Percentiles rank a stretch among this genome's conserved stretches.
Conservation (phyloP, 306 rosid genomes). For the Sicyos edulis region DNA sequence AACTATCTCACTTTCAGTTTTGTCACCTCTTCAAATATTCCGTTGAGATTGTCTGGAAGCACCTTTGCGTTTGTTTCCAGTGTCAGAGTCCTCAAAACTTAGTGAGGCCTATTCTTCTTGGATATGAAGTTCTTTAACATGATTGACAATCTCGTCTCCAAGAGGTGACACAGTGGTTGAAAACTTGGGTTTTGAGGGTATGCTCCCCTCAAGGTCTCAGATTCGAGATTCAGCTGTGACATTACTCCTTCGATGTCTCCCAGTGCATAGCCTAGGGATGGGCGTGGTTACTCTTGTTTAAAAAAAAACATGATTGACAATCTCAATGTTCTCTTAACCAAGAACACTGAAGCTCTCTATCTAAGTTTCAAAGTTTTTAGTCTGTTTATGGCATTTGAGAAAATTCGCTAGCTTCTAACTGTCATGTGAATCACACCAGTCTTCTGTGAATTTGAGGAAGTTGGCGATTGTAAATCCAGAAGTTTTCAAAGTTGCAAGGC, state of each 20-base stretch:
- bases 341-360: background rate
- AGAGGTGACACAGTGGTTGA: no score
- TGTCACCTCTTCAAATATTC: background rate
- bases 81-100: background rate
- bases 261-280: no score
- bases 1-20: background rate
- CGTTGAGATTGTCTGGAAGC: background rate
- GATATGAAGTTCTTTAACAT: background rate
- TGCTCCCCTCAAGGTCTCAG: no score
- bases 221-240: no score
- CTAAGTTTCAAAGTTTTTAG: background rate
- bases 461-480: background rate
- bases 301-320: background rate
- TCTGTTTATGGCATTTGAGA: background rate
- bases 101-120: no score
- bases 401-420: background rate
- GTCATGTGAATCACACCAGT: background rate
- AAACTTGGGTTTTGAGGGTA: no score
- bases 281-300: no score
- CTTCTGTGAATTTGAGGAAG: conserved; percentile 3
- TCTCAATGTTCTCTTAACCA: background rate
- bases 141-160: background rate
- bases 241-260: no score
- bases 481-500: background rate
- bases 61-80: background rate